Evolutionary conservation across 805 yeast genomes (phyloP).

Genomic region (Candida pseudofarinosa): DNA sequence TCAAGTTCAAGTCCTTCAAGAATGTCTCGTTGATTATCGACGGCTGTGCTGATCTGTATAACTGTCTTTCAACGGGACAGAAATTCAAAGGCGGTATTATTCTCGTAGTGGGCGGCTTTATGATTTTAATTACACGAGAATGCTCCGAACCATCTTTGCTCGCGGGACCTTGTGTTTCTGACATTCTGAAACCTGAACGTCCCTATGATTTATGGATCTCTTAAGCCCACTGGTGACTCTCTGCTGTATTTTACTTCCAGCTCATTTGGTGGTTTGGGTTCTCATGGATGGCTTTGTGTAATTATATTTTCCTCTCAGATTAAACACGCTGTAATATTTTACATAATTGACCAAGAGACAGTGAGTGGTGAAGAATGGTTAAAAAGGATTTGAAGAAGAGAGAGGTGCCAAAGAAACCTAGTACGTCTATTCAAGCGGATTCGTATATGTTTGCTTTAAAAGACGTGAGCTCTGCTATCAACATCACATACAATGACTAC

Average conservation of each 20-base stretch:
- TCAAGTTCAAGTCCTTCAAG: constrained; percentile 64
- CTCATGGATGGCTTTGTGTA: background rate
- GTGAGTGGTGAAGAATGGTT: constrained; percentile 22
- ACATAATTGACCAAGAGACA: background rate
- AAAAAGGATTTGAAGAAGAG: constrained; percentile 32
- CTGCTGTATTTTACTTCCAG: background rate
- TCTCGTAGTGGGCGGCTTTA: constrained; percentile 55
- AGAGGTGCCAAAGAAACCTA: constrained; percentile 8
- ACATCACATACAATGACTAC: constrained; percentile 34
- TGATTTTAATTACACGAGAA: constrained; percentile 15
- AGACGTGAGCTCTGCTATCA: constrained; percentile 27
- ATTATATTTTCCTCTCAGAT: background rate
- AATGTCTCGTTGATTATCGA: constrained; percentile 90
- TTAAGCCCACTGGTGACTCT: background rate
- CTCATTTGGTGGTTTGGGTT: background rate
- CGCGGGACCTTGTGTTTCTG: background rate
- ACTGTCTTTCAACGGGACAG: constrained; percentile 85
- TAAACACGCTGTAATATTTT: constrained; percentile 2
- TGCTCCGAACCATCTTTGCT: background rate
- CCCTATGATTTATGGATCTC: background rate
- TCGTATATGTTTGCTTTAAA: constrained; percentile 3
- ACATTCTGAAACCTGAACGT: background rate
- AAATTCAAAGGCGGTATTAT: constrained; percentile 93
- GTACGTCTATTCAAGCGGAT: background rate
- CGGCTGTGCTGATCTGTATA: constrained; percentile 93